Conservation (phyloP, 306 rosid genomes). For the Lablab purpureus region DNA sequence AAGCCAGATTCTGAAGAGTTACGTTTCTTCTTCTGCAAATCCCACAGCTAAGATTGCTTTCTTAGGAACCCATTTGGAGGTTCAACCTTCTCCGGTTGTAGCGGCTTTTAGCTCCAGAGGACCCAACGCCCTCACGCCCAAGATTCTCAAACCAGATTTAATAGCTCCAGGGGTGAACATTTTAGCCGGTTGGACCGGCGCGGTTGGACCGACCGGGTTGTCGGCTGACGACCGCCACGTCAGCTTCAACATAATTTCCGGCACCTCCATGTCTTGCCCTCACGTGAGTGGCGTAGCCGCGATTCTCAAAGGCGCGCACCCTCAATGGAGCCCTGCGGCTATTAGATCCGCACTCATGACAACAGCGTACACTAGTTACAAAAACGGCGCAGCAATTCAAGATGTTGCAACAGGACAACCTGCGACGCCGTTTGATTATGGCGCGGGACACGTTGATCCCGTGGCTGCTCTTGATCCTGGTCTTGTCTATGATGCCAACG, state of each 20-base stretch:
- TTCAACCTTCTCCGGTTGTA: conserved; percentile 85
- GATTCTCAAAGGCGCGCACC: conserved; percentile 74
- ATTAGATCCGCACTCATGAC: conserved; percentile 95
- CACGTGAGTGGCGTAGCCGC: conserved; percentile 91
- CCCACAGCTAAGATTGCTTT: conserved; percentile 65
- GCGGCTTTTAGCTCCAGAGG: conserved; percentile 98
- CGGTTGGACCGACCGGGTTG: conserved; percentile 76
- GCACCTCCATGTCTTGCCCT: conserved; percentile 98
- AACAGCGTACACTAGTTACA: conserved; percentile 71
- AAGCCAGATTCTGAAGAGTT: conserved; percentile 62
- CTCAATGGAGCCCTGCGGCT: conserved; percentile 91
- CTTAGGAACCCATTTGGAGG: conserved; percentile 65
- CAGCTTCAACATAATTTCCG: conserved; percentile 83
- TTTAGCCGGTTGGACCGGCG: conserved; percentile 89
- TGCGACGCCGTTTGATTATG: conserved; percentile 80
- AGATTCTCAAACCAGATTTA: conserved; percentile 85
- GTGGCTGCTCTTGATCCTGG: conserved; percentile 91
- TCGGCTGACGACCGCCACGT: conserved; percentile 59
- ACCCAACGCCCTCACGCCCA: conserved; percentile 73
- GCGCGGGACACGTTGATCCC: conserved; percentile 91
- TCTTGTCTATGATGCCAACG: conserved; percentile 72
- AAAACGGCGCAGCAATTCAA: conserved; percentile 56
- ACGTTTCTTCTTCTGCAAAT: conserved; percentile 51
- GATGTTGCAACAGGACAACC: conserved; percentile 69
- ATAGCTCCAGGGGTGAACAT: conserved; percentile 95